phyloP scores from a whole-genome alignment of 1,284 basidiomycete species.

The Trametes sp. region DNA sequence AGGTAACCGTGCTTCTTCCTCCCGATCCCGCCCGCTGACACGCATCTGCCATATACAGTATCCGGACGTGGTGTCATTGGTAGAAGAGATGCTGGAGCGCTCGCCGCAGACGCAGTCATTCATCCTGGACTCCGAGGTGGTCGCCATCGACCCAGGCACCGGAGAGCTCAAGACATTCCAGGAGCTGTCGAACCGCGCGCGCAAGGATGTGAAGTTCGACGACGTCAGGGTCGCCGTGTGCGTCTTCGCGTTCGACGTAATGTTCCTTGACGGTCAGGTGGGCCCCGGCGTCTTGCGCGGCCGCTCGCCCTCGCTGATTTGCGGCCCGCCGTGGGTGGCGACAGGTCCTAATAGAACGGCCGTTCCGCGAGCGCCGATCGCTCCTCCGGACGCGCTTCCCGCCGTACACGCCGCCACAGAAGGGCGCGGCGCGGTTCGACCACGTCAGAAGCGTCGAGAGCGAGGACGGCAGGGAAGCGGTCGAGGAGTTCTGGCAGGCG shows the following conservation, averaged over 20 bases:
- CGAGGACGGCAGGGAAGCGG: slow-evolving; percentile 62
- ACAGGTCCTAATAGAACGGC: slow-evolving; percentile 73
- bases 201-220: slow-evolving; percentile 84
- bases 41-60: slow-evolving; percentile 62
- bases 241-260: slow-evolving; percentile 90
- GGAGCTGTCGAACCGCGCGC: slow-evolving; percentile 84
- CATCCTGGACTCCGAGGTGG: slow-evolving; percentile 89
- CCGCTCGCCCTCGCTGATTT: slow-evolving; percentile 16
- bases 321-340: slow-evolving; percentile 15
- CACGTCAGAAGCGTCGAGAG: slow-evolving; percentile 86
- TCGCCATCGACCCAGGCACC: slow-evolving; percentile 75
- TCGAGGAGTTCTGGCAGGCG: slow-evolving; percentile 83
- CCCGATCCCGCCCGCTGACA: slow-evolving; percentile 22
- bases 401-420: slow-evolving; percentile 54
- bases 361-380: slow-evolving; percentile 78
- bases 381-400: slow-evolving; percentile 70
- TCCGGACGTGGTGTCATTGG: slow-evolving; percentile 81
- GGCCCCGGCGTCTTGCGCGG: slow-evolving; percentile 31
- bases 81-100: slow-evolving; percentile 54
- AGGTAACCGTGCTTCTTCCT: slow-evolving; percentile 52
- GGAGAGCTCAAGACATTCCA: slow-evolving; percentile 84
- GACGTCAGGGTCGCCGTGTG: slow-evolving; percentile 87
- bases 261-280: slow-evolving; percentile 86
- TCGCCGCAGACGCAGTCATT: slow-evolving; percentile 68
- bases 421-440: slow-evolving; percentile 69